Base-by-base conservation (phyloP, 352 stramenopile species). In the Globisporangium recalcitrans region DNA sequence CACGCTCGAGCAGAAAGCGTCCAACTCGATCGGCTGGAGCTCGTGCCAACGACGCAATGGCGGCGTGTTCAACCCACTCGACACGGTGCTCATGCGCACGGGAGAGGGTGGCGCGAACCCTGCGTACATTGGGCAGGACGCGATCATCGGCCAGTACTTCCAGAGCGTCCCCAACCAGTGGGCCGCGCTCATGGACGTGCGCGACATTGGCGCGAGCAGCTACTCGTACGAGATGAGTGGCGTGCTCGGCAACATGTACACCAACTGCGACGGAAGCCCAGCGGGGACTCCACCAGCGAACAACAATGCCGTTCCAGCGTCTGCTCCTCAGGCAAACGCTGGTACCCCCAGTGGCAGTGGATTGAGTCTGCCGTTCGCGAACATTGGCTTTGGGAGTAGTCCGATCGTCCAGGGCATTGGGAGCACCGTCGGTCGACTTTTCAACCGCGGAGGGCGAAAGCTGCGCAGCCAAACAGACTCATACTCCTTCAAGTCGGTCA, bases 71-170 rank as follows among this genome's bases (percentile, higher is more conserved):
- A 52, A 32, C 6, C 48, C 59, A 1, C 44, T 47, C 21, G 59
- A 64, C 21, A 60, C 34, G 3, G 62, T 75, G 24, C 71, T 58
- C 5, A 78, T 78, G 68, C 68, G 71, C 29, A 69, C 48, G 0
- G 71, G 68, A 1, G 51, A 78, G 40, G 32, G 71, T 13, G 77
- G 77, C 13, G 58, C 38, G 19, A 68, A 70, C 51, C 60, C 71
- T 0, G 59, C 24, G 34, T 47, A 62, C 24, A 64, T 62, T 4
- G 57, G 31, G 19, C 38, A 27, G 10, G 55, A 60, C 29, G 5
- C 58, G 1, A 55, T 67, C 29, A 56, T 79, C 48, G 76, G 70
- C 0, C 54, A 81, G 16, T 87, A 85, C 53, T 90, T 90, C 64
- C 80, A 82, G 24, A 69, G 74, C 31, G 31, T 90, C 0, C 78